Percentiles rank a stretch among this genome's conserved stretches.
Evolutionary conservation across 352 stramenopile species (phyloP).

Genomic region (Ochromonadaceae sp.): DNA sequence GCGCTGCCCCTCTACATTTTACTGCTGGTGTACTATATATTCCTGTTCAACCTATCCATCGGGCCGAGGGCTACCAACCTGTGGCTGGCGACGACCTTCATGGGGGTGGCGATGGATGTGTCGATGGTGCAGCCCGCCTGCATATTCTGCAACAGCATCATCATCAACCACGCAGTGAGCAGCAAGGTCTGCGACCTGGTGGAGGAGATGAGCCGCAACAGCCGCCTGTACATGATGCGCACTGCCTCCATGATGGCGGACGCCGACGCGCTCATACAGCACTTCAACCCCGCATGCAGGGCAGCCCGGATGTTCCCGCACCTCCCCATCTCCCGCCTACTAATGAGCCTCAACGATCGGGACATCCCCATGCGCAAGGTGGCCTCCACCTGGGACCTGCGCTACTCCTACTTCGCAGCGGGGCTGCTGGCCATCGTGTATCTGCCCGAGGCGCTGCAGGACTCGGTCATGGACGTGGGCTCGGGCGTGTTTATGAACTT

Average conservation of each 20-base stretch:
- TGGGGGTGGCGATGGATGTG: background rate
- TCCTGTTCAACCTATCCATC: background rate
- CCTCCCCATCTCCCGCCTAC: background rate
- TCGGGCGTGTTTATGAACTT: too few relatives aligned
- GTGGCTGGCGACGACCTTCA: background rate
- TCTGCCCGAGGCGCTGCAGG: too few relatives aligned
- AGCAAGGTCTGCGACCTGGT: background rate
- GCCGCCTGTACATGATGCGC: background rate
- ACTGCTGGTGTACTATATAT: background rate
- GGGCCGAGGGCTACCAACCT: background rate
- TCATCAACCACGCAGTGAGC: background rate
- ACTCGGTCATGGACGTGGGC: too few relatives aligned
- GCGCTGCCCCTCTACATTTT: background rate
- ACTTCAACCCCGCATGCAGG: constrained; percentile 12
- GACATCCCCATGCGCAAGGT: too few relatives aligned
- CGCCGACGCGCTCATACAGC: background rate
- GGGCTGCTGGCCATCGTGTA: too few relatives aligned
- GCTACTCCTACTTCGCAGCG: too few relatives aligned
- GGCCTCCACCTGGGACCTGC: too few relatives aligned
- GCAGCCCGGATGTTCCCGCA: background rate
- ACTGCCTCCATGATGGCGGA: background rate
- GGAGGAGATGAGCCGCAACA: background rate
- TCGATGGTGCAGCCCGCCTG: background rate
- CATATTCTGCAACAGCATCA: background rate
- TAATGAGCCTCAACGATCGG: constrained; percentile 14